Evolutionary conservation across 2,329 filamentous ascomycete genomes (phyloP), one percentile per base, ranked within the genome.

Genomic region (Aspergillus hiratsukae): DNA sequence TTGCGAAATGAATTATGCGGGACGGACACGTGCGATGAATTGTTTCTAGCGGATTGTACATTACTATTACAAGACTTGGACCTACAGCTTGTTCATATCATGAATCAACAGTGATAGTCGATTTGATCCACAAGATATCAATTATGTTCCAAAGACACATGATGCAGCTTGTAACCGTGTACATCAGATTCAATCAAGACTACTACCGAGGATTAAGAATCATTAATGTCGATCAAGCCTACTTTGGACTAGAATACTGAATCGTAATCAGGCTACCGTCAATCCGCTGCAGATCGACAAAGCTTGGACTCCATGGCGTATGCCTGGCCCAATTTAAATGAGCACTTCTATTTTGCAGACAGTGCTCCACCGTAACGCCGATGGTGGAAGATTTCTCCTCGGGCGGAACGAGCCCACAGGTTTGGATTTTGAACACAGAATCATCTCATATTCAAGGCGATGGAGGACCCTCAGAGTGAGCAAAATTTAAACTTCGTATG

Each of bases 21-120:
- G 52, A 43, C 40, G 28, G 52, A 46, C 46, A 59, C 58, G 58
- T 25, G 43, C 43, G 11, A 27, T 46, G 43, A 46, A 25, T 14
- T 46, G 21, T 23, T 46, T 46, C 43, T 46, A 46, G 43, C 43
- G 43, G 23, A 46, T 46, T 46, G 43, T 46, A 46, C 23, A 46
- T 46, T 46, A 46, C 21, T 14, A 46, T 46, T 46, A 46, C 21
- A 23, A 46, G 19, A 8, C 11, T 27, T 46, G 43, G 11, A 25
- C 21, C 31, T 37, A 37, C 31, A 37, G 31, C 31, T 37, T 37
- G 31, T 37, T 14, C 31, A 37, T 17, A 37, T 17, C 31, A 37
- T 17, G 14, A 37, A 37, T 37, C 6, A 17, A 17, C 31, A 37
- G 14, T 37, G 31, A 37, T 14, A 37, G 5, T 37, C 31, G 14